Conservation (phyloP, 306 rosid species). For the Prinsepia uniflora region DNA sequence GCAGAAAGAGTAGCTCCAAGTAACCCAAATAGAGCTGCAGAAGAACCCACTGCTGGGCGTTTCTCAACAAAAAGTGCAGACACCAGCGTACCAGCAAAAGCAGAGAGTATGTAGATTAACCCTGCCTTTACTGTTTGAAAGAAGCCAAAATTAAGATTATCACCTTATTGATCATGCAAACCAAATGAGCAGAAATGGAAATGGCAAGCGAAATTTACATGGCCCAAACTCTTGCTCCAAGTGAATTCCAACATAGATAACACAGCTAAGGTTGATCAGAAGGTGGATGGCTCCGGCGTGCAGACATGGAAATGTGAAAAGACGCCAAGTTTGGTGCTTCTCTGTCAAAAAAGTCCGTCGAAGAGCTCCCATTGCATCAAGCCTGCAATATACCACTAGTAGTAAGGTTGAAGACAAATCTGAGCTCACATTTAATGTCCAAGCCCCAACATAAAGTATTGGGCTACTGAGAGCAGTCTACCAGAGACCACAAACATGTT, state of each 20-base stretch:
- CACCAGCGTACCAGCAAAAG: constrained; percentile 68
- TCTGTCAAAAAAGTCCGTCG: constrained; percentile 38
- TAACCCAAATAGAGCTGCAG: constrained; percentile 77
- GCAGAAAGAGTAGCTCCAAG: constrained; percentile 73
- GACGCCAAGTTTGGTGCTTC: constrained; percentile 70
- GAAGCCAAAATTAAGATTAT: constrained; percentile 13
- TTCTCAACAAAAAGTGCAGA: constrained; percentile 78
- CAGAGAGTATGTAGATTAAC: constrained; percentile 68
- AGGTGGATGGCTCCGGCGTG: constrained; percentile 85
- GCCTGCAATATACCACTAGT: constrained; percentile 40
- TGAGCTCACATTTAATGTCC: no score
- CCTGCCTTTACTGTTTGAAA: constrained; percentile 65
- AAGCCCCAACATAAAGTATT: no score
- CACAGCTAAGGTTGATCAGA: constrained; percentile 65
- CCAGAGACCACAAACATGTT: background rate
- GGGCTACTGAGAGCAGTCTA: background rate
- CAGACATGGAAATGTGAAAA: constrained; percentile 74
- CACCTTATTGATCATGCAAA: constrained; percentile 16
- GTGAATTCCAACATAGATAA: constrained; percentile 62
- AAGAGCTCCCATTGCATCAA: constrained; percentile 87
- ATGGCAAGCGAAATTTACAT: constrained; percentile 29
- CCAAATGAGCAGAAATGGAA: background rate
- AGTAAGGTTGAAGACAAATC: background rate
- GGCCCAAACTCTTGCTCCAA: constrained; percentile 79
- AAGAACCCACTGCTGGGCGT: constrained; percentile 64